These are phyloP conservation scores for Citeromyces matritensis DNA, from an alignment of 805 yeast species.

Conservation along the genomic window DNA sequence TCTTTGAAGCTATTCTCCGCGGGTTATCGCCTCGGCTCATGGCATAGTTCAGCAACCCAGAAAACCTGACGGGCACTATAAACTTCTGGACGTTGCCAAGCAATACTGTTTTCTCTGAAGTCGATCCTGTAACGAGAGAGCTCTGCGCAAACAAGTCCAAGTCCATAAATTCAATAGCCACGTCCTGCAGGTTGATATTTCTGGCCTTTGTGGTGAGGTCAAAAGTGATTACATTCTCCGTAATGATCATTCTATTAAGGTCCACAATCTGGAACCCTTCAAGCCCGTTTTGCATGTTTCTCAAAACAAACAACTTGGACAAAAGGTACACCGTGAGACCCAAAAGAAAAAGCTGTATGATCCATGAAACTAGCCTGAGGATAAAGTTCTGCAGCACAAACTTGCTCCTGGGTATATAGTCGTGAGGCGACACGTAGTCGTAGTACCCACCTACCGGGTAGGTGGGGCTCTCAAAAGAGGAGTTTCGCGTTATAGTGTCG, in stretches of 20 bases:
- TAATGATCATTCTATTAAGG: conserved; percentile 13
- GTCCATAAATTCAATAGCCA: conserved; percentile 14
- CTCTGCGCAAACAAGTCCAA: conserved; percentile 14
- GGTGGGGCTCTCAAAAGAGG: too few species aligned
- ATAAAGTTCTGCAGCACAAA: conserved; percentile 8
- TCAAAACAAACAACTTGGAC: conserved; percentile 9
- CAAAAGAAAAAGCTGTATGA: too few species aligned
- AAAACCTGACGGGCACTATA: conserved; percentile 14
- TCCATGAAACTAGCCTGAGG: conserved; percentile 5
- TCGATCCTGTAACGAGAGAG: background rate
- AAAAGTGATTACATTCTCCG: conserved; percentile 14
- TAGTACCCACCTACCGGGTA: too few species aligned
- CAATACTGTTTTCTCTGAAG: conserved; percentile 13
- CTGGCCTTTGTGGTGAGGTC: conserved; percentile 12
- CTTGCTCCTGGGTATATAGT: conserved; percentile 13
- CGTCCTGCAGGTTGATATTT: conserved; percentile 15
- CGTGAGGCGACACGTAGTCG: conserved; percentile 15
- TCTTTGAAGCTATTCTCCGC: too few species aligned
- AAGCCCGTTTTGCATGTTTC: conserved; percentile 12
- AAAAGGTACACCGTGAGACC: conserved; percentile 3
- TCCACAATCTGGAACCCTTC: conserved; percentile 8
- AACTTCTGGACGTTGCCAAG: conserved; percentile 14
- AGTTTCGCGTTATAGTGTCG: too few species aligned
- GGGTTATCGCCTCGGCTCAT: conserved; percentile 2
- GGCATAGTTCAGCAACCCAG: conserved; percentile 9